phyloP scores from a whole-genome alignment of 208 protist species.

The Acanthamoeba triangularis region DNA sequence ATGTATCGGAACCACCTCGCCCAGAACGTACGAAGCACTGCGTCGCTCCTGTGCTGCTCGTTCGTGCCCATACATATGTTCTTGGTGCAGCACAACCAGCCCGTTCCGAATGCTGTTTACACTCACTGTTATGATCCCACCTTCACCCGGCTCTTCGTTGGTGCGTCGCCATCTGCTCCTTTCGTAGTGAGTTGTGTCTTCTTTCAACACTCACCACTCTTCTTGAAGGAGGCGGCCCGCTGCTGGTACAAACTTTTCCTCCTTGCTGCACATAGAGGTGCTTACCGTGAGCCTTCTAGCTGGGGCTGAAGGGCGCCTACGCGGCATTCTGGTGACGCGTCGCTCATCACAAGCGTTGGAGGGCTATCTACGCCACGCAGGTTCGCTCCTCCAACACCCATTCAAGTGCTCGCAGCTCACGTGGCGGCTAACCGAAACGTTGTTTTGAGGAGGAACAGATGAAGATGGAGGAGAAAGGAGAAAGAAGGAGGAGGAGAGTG shows the following conservation, averaged over 20 bases:
- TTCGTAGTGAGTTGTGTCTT: background rate
- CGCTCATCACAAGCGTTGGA: background rate
- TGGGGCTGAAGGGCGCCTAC: conserved; percentile 17
- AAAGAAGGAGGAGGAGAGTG: background rate
- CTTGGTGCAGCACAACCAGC: background rate
- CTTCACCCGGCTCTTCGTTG: conserved; percentile 17
- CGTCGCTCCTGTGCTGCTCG: background rate
- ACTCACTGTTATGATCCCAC: conserved; percentile 34
- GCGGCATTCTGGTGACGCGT: conserved; percentile 24
- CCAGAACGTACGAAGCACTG: background rate
- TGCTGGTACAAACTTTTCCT: conserved; percentile 1
- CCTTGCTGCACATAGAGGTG: background rate
- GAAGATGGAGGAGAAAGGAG: background rate
- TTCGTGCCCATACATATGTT: no score
- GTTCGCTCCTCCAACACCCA: no score
- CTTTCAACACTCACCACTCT: background rate
- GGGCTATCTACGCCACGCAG: no score
- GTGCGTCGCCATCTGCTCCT: background rate
- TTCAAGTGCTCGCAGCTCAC: no score
- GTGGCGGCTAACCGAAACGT: no score
- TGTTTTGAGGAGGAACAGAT: background rate
- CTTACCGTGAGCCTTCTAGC: background rate
- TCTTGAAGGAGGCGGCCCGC: background rate
- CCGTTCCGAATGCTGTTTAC: background rate
- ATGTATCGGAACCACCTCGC: background rate